Conservation (phyloP, 2,329 filamentous ascomycete species). For the Emydomyces testavorans region DNA sequence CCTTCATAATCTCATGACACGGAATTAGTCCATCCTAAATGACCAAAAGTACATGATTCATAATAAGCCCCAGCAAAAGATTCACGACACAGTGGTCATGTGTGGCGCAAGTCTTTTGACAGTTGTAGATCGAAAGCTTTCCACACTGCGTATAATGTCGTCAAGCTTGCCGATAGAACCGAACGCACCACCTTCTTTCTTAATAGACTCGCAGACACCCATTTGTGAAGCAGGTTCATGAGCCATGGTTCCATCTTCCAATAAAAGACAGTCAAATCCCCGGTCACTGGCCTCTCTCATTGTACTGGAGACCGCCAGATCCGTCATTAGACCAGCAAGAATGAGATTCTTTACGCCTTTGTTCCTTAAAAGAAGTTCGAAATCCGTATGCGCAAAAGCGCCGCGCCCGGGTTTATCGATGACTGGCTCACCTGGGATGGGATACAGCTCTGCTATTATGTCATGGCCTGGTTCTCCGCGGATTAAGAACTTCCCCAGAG, state of each 20-base stretch:
- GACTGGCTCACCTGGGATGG: conserved; percentile 38
- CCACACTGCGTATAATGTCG: conserved; percentile 33
- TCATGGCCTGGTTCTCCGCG: conserved; percentile 49
- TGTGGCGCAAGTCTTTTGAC: conserved; percentile 36
- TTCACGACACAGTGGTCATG: conserved; percentile 21
- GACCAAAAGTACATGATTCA: conserved; percentile 1
- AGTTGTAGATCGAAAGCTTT: conserved; percentile 32
- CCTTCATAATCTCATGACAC: conserved; percentile 4
- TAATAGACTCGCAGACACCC: conserved; percentile 34
- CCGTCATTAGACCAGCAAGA: conserved; percentile 45
- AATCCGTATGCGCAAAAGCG: conserved; percentile 45
- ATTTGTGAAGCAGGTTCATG: conserved; percentile 33
- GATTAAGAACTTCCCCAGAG: conserved; percentile 47
- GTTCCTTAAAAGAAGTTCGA: conserved; percentile 41
- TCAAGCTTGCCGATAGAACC: conserved; percentile 31
- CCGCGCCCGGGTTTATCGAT: conserved; percentile 46
- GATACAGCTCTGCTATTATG: conserved; percentile 44
- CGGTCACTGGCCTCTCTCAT: conserved; percentile 47
- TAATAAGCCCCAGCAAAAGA: background rate
- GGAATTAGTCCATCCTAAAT: conserved; percentile 9
- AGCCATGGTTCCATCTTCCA: conserved; percentile 41
- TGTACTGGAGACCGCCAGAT: conserved; percentile 46
- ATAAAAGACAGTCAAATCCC: conserved; percentile 43
- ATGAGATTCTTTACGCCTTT: conserved; percentile 44
- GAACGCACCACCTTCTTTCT: conserved; percentile 40